phyloP scores from a whole-genome alignment of 169 alveolate genomes.

The Plasmodium ovale region DNA sequence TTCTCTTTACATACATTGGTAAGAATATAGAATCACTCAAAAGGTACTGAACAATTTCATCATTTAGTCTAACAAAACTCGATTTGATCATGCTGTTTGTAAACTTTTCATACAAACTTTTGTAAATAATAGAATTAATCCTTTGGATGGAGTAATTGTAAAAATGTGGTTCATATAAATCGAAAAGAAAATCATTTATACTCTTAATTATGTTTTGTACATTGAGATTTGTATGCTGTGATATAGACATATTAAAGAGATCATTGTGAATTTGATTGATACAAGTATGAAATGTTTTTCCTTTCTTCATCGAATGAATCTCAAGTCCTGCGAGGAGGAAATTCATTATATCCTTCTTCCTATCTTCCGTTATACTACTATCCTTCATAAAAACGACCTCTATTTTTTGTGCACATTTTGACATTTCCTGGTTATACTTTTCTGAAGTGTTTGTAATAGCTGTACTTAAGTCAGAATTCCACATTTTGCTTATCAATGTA shows the following conservation, averaged over 20 bases:
- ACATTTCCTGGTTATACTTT: neutral
- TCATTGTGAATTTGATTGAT: too few species aligned
- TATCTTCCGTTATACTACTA: neutral
- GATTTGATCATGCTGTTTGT: slow-evolving; percentile 62
- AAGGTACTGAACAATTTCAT: slow-evolving; percentile 10
- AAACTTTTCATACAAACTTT: slow-evolving; percentile 47
- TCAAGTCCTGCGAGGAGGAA: neutral
- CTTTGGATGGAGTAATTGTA: slow-evolving; percentile 31
- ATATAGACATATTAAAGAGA: too few species aligned
- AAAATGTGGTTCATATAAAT: slow-evolving; percentile 51
- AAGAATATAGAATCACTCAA: slow-evolving; percentile 40
- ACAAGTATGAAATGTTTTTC: too few species aligned
- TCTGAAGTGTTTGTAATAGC: neutral
- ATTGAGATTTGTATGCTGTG: too few species aligned
- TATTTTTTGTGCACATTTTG: neutral
- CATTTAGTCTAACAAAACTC: slow-evolving; percentile 23
- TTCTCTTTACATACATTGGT: slow-evolving; percentile 51
- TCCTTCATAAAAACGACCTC: neutral
- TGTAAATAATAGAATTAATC: slow-evolving; percentile 14
- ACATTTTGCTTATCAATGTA: slow-evolving; percentile 13
- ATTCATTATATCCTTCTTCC: neutral
- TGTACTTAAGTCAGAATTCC: slow-evolving; percentile 9
- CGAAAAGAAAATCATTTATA: slow-evolving; percentile 19
- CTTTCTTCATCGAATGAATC: neutral
- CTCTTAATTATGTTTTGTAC: too few species aligned